Conservation (phyloP, 2,329 filamentous ascomycete genomes). For the Tolypocladium endophyticum region DNA sequence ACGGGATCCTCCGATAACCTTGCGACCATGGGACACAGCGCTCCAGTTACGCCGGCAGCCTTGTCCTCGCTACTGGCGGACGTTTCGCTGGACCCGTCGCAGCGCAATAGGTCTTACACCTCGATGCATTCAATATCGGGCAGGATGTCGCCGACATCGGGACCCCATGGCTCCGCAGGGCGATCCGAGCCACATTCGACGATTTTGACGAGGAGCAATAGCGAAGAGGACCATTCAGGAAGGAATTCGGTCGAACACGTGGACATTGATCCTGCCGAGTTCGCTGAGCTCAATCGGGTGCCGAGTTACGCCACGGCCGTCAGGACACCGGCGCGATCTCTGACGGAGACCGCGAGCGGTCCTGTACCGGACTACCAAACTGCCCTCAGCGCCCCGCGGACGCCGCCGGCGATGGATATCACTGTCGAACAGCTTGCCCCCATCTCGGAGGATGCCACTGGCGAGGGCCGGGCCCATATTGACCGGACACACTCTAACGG, state of each 20-base stretch:
- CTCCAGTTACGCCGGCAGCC: constrained; percentile 33
- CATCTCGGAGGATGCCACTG: constrained; percentile 19
- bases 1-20: constrained; percentile 77
- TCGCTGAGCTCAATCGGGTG: constrained; percentile 59
- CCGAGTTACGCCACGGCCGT: constrained; percentile 71
- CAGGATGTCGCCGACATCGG: constrained; percentile 31
- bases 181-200: constrained; percentile 33
- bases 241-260: constrained; percentile 46
- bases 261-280: constrained; percentile 47
- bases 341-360: constrained; percentile 34
- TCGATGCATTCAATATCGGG: constrained; percentile 32
- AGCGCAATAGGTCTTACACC: constrained; percentile 34
- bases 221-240: constrained; percentile 38
- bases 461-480: constrained; percentile 6
- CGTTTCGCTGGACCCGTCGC: constrained; percentile 43
- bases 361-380: constrained; percentile 58
- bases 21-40: constrained; percentile 29
- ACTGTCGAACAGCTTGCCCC: constrained; percentile 17
- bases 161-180: constrained; percentile 21
- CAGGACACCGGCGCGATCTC: constrained; percentile 48
- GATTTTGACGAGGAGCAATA: constrained; percentile 42
- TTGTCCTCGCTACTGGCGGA: constrained; percentile 60
- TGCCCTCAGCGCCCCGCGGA: constrained; percentile 42
- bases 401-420: constrained; percentile 28
- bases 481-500: not conserved